phyloP scores from a whole-genome alignment of 768 basidiomycete genomes.

The Pleurotus citrinopileatus region DNA sequence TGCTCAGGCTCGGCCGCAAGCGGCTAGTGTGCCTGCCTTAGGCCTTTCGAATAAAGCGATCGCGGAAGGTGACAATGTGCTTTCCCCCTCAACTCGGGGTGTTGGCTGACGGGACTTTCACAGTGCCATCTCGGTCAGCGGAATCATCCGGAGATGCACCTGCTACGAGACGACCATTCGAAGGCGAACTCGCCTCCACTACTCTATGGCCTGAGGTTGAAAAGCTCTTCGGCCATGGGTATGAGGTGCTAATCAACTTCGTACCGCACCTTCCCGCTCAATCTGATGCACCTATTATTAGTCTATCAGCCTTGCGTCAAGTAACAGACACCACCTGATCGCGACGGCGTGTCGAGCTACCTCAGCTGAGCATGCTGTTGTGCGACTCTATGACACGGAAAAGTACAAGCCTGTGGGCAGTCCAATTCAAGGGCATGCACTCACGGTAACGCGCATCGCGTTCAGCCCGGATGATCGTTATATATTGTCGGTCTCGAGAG shows the following conservation, averaged over 20 bases:
- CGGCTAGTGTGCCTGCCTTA: constrained; percentile 89
- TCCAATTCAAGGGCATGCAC: constrained; percentile 76
- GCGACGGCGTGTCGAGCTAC: constrained; percentile 93
- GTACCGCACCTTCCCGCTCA: not conserved
- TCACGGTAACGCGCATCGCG: constrained; percentile 87
- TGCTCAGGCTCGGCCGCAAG: constrained; percentile 53
- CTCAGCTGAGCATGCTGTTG: constrained; percentile 81
- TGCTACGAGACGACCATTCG: constrained; percentile 57
- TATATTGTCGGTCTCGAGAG: constrained; percentile 85
- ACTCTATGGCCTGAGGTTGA: constrained; percentile 98
- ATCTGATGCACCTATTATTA: constrained; percentile 26
- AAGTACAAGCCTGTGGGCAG: constrained; percentile 69
- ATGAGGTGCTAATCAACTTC: constrained; percentile 63
- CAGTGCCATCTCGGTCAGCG: not conserved
- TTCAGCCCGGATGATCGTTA: constrained; percentile 85
- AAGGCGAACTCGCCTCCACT: constrained; percentile 81
- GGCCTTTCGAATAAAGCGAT: constrained; percentile 93
- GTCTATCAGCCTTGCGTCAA: constrained; percentile 81
- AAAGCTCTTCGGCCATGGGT: constrained; percentile 97
- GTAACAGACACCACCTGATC: constrained; percentile 63
- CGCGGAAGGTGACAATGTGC: constrained; percentile 55
- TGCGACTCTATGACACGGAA: constrained; percentile 75
- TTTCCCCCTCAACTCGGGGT: constrained; percentile 11
- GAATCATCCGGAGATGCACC: not conserved
- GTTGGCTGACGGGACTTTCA: not conserved